Percentiles rank a stretch among this genome's conserved stretches.
phyloP scores from a whole-genome alignment of 176 grass and related monocot species.

The Oropetium thomaeum region DNA sequence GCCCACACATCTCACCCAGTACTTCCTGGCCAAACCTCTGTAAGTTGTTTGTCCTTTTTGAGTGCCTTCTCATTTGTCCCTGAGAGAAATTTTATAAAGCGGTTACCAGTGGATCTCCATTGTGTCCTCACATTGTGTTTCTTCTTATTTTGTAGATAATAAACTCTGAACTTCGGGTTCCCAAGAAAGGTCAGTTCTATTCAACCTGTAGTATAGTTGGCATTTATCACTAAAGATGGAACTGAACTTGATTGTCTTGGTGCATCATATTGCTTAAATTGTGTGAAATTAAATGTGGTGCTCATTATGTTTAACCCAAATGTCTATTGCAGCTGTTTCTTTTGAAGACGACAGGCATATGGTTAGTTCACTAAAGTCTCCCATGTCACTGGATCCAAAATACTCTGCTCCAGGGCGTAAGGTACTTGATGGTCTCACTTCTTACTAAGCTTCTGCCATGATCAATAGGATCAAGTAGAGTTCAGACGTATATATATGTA shows the following conservation, averaged over 20 bases:
- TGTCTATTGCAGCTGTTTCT: constrained; percentile 56
- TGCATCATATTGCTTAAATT: constrained; percentile 13
- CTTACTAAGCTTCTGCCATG: neutral
- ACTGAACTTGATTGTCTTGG: constrained; percentile 7
- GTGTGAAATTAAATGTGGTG: constrained; percentile 1
- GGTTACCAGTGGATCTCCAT: neutral
- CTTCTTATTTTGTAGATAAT: constrained; percentile 41
- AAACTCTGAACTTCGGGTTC: constrained; percentile 34
- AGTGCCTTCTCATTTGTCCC: constrained; percentile 16
- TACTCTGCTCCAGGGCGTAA: constrained; percentile 17
- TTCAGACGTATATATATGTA: neutral
- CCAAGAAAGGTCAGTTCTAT: constrained; percentile 42
- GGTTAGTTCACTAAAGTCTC: constrained; percentile 31
- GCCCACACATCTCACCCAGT: constrained; percentile 20
- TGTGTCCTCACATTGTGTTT: neutral
- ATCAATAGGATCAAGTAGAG: neutral
- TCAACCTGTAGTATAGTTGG: constrained; percentile 11
- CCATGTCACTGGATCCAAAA: constrained; percentile 23
- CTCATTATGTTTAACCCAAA: neutral
- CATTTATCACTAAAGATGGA: neutral
- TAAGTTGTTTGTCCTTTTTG: constrained; percentile 38
- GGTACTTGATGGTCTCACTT: constrained; percentile 32
- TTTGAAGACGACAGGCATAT: constrained; percentile 41
- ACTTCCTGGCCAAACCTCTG: constrained; percentile 15
- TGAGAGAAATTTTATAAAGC: constrained; percentile 18